Evolutionary conservation across 202 grass and related monocot genomes (phyloP).

Genomic region (Musa balbisiana): DNA sequence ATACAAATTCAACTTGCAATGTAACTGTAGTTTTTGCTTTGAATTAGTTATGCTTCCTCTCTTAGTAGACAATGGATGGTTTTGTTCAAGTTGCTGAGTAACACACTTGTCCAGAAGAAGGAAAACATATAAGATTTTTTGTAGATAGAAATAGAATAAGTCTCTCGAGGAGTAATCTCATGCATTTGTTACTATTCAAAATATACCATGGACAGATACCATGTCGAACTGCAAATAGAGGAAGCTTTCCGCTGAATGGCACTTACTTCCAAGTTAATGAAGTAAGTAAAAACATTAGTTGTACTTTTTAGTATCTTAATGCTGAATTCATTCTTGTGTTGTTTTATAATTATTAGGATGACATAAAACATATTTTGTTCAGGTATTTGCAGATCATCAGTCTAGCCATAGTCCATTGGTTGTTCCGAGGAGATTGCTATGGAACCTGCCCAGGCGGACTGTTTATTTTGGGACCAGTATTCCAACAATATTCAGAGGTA

Average conservation of each 20-base stretch:
- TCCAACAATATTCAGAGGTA: constrained; percentile 60
- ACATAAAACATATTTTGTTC: constrained; percentile 19
- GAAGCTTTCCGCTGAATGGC: constrained; percentile 88
- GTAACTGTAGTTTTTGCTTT: background rate
- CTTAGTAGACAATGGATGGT: too few species aligned
- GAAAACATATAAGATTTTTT: background rate
- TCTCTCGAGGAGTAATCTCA: background rate
- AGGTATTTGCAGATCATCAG: constrained; percentile 77
- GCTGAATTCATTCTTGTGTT: background rate
- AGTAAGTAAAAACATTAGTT: constrained; percentile 26
- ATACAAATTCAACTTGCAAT: constrained; percentile 26
- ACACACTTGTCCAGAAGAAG: constrained; percentile 4
- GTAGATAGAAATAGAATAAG: background rate
- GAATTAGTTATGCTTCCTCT: too few species aligned
- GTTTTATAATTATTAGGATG: constrained; percentile 7
- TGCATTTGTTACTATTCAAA: constrained; percentile 9
- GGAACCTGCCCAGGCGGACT: constrained; percentile 54
- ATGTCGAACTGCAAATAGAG: constrained; percentile 81
- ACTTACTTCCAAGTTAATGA: constrained; percentile 99
- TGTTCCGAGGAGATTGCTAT: constrained; percentile 49
- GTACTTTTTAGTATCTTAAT: constrained; percentile 4
- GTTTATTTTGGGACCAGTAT: constrained; percentile 69
- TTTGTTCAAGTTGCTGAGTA: too few species aligned
- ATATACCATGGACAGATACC: constrained; percentile 49
- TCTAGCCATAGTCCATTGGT: constrained; percentile 59